Percentiles rank a stretch among this genome's conserved stretches.
Conservation (phyloP, 78 protist genomes). For the Dictyostelium discoideum region DNA sequence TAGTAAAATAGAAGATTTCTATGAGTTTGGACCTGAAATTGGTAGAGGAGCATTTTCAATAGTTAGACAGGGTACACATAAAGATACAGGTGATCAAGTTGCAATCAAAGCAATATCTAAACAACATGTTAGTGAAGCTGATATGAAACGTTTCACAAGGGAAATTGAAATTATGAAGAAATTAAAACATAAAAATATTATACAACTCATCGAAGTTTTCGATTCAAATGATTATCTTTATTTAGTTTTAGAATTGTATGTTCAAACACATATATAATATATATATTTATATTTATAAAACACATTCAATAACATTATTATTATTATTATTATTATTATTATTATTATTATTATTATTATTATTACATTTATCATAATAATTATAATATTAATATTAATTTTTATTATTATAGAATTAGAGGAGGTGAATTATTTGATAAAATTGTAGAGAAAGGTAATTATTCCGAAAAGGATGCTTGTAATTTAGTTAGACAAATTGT, state of each 20-base stretch:
- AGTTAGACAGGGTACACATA: slow-evolving; percentile 78
- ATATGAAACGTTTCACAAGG: slow-evolving; percentile 62
- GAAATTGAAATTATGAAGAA: slow-evolving; percentile 86
- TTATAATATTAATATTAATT: background rate
- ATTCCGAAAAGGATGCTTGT: slow-evolving; percentile 86
- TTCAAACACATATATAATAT: background rate
- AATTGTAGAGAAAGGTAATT: slow-evolving; percentile 87
- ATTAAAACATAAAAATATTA: slow-evolving; percentile 80
- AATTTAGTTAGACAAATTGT: slow-evolving; percentile 82
- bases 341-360: too few relatives aligned
- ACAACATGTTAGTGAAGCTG: slow-evolving; percentile 66
- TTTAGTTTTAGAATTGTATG: slow-evolving; percentile 71
- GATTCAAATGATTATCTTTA: slow-evolving; percentile 72
- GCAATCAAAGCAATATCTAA: slow-evolving; percentile 80
- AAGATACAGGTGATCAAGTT: slow-evolving; percentile 69
- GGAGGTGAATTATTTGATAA: slow-evolving; percentile 95
- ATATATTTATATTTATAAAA: too few relatives aligned
- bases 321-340: too few relatives aligned
- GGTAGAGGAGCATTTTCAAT: slow-evolving; percentile 84
- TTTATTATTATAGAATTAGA: slow-evolving; percentile 41
- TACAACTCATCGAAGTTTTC: slow-evolving; percentile 73
- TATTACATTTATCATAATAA: too few relatives aligned
- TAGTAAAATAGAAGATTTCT: slow-evolving; percentile 61
- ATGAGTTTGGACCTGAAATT: slow-evolving; percentile 69
- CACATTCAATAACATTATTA: too few relatives aligned